A percentile compares a stretch with the other conserved stretches of the same genome.
Conservation (phyloP, 1,139 yeast genomes). For the Taiozyma sp. region DNA sequence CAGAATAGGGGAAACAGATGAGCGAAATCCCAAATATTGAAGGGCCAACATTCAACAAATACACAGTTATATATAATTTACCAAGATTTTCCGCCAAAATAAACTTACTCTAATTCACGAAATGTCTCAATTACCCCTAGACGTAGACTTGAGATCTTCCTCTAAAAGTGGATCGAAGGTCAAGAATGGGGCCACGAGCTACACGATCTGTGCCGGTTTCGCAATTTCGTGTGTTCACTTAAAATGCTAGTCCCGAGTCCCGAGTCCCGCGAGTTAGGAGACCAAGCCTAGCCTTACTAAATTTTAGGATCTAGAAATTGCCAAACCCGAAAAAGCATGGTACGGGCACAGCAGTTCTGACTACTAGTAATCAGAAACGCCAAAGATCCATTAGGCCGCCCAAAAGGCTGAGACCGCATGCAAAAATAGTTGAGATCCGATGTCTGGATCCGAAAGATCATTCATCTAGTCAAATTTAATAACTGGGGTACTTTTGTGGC, state of each 20-base stretch:
- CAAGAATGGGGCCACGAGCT: too few relatives aligned
- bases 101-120: too few relatives aligned
- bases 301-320: not conserved
- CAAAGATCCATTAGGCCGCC: not conserved
- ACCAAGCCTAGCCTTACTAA: not conserved
- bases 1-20: not conserved
- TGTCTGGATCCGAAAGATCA: conserved; percentile 6
- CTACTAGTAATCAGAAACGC: not conserved
- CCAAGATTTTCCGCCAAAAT: too few relatives aligned
- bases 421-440: conserved; percentile 6
- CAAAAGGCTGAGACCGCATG: not conserved
- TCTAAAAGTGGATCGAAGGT: too few relatives aligned
- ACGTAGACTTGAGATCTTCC: too few relatives aligned
- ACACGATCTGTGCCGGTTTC: too few relatives aligned
- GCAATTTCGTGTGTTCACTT: too few relatives aligned
- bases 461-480: not conserved
- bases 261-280: not conserved
- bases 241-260: not conserved
- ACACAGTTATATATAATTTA: too few relatives aligned
- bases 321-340: not conserved
- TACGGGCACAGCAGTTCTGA: not conserved
- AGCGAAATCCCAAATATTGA: not conserved
- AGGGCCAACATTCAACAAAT: not conserved
- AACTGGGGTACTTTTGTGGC: not conserved
- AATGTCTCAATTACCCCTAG: too few relatives aligned